Evolutionary conservation across 805 yeast genomes (phyloP).

Genomic region (Ogataea paradorogensis): DNA sequence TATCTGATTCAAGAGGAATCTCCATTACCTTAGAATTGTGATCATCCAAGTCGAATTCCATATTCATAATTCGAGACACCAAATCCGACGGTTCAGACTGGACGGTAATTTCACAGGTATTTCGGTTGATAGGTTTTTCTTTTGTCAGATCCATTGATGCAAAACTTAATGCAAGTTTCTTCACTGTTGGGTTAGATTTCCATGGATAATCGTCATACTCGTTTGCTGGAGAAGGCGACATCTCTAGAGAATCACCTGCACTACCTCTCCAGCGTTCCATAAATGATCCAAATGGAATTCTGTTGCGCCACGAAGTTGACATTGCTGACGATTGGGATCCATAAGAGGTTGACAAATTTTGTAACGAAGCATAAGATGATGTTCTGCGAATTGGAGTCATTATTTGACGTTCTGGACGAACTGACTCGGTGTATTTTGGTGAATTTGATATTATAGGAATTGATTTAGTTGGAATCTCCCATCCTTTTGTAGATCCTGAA

Average conservation of each 20-base stretch:
- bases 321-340: conserved; percentile 24
- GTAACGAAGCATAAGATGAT: conserved; percentile 36
- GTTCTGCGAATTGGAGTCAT: conserved; percentile 26
- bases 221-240: conserved; percentile 27
- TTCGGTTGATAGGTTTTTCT: conserved; percentile 3
- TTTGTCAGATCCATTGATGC: conserved; percentile 9
- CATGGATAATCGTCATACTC: conserved; percentile 32
- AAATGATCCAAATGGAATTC: conserved; percentile 28
- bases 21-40: not conserved
- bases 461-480: conserved; percentile 40
- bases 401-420: conserved; percentile 20
- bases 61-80: conserved; percentile 1
- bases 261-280: conserved; percentile 28
- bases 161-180: conserved; percentile 8
- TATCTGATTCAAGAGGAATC: not conserved
- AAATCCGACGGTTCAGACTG: not conserved
- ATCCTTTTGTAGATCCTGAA: conserved; percentile 33
- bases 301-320: conserved; percentile 30
- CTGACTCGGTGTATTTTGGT: conserved; percentile 18
- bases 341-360: conserved; percentile 37
- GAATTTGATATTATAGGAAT: conserved; percentile 24
- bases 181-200: conserved; percentile 16
- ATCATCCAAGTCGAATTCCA: not conserved
- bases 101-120: not conserved
- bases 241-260: conserved; percentile 1